phyloP scores from a whole-genome alignment of 2,329 filamentous ascomycete genomes.

The Colletotrichum sojae region DNA sequence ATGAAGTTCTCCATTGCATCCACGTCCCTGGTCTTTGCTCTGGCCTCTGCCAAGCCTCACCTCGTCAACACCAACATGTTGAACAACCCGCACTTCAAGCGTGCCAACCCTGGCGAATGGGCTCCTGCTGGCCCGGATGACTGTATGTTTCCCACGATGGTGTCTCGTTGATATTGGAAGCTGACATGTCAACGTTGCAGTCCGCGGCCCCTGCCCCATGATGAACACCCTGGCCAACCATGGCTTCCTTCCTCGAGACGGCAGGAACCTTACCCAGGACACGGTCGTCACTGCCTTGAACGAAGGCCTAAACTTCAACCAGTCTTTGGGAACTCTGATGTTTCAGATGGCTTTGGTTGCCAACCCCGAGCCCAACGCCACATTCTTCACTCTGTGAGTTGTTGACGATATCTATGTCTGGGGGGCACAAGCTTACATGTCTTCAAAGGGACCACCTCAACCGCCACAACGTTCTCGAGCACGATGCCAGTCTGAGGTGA shows the following conservation, averaged over 20 bases:
- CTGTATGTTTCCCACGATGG: background rate
- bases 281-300: conserved; percentile 55
- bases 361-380: conserved; percentile 61
- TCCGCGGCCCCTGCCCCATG: conserved; percentile 63
- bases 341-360: conserved; percentile 58
- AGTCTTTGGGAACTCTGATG: conserved; percentile 55
- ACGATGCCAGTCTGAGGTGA: conserved; percentile 62
- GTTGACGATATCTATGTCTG: background rate
- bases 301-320: conserved; percentile 59
- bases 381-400: conserved; percentile 54
- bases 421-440: background rate
- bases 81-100: conserved; percentile 16
- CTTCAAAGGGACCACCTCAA: conserved; percentile 55
- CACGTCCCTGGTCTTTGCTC: background rate
- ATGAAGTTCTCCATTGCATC: conserved; percentile 19
- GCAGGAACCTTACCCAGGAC: conserved; percentile 56
- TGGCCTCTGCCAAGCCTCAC: conserved; percentile 5
- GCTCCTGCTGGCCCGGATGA: conserved; percentile 24
- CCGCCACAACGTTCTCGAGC: conserved; percentile 63
- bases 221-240: conserved; percentile 68
- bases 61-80: conserved; percentile 14
- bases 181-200: conserved; percentile 40
- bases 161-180: rapidly evolving
- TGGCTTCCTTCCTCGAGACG: conserved; percentile 62
- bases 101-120: conserved; percentile 8